Evolutionary conservation across 2,329 filamentous ascomycete species (phyloP).

Genomic region (Fusarium drepaniforme): DNA sequence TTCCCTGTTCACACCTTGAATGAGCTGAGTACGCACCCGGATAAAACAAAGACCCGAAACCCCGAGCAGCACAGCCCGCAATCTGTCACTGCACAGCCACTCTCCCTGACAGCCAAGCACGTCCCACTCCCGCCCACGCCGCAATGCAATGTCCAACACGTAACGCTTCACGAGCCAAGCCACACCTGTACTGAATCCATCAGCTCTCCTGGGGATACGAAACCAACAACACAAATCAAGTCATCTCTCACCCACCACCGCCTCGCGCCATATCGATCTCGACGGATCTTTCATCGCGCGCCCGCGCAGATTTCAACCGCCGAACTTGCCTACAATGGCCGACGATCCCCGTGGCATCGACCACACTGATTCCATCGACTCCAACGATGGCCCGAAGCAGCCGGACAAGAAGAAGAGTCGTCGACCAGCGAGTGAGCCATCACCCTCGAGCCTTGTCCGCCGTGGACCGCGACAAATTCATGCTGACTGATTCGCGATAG

Average conservation of each 20-base stretch:
- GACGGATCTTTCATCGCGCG: conserved; percentile 27
- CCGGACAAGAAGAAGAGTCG: conserved; percentile 89
- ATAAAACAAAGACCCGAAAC: conserved; percentile 25
- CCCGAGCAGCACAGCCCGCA: conserved; percentile 21
- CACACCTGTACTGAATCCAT: conserved; percentile 21
- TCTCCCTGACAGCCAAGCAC: conserved; percentile 7
- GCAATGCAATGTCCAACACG: conserved; percentile 25
- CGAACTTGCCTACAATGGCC: conserved; percentile 56
- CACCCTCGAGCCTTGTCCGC: conserved; percentile 29
- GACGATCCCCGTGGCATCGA: conserved; percentile 59
- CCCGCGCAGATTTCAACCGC: conserved; percentile 21
- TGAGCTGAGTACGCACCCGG: neutral
- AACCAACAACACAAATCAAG: conserved; percentile 4
- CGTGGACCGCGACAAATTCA: conserved; percentile 9
- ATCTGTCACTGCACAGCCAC: conserved; percentile 35
- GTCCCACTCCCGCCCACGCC: neutral
- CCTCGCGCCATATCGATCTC: conserved; percentile 3
- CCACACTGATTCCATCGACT: conserved; percentile 66
- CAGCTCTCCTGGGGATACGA: conserved; percentile 25
- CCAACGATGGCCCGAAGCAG: conserved; percentile 64
- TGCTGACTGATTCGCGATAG: conserved; percentile 58
- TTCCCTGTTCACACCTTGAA: neutral
- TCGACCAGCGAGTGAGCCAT: conserved; percentile 83
- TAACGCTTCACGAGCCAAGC: conserved; percentile 41
- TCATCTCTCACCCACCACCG: conserved; percentile 17